Evolutionary conservation across 768 basidiomycete genomes (phyloP).

Genomic region (Lyophyllum atratum): DNA sequence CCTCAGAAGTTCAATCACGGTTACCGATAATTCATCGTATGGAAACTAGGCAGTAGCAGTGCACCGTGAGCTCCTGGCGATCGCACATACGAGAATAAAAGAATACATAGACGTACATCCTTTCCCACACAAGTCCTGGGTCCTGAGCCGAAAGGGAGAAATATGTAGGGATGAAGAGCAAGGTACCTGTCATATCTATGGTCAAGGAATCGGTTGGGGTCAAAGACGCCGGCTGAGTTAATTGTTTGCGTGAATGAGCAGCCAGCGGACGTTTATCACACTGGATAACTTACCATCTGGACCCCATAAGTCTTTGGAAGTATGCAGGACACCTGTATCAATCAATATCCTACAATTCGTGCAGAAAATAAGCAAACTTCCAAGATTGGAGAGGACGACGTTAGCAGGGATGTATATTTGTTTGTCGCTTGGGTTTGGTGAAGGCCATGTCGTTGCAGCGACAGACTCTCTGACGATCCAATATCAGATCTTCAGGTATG

Average conservation of each 20-base stretch:
- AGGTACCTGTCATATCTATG: slow-evolving; percentile 40
- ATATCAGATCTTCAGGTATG: background rate
- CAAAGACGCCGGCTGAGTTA: slow-evolving; percentile 29
- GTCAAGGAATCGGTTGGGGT: slow-evolving; percentile 53
- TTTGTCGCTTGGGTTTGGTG: slow-evolving; percentile 4
- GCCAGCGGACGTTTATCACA: too few relatives aligned
- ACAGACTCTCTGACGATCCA: background rate
- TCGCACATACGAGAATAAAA: background rate
- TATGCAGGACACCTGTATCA: slow-evolving; percentile 17
- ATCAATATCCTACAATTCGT: background rate
- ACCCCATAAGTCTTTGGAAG: slow-evolving; percentile 42
- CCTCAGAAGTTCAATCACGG: slow-evolving; percentile 46
- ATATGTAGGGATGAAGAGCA: slow-evolving; percentile 40
- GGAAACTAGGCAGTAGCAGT: slow-evolving; percentile 38
- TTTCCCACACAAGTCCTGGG: slow-evolving; percentile 2
- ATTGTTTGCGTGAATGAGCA: too few relatives aligned
- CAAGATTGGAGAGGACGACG: background rate
- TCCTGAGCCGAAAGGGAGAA: slow-evolving; percentile 22
- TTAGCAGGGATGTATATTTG: slow-evolving; percentile 14
- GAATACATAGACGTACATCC: background rate
- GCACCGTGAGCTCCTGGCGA: background rate
- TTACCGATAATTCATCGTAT: slow-evolving; percentile 52
- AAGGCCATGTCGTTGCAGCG: slow-evolving; percentile 7
- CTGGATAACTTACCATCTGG: slow-evolving; percentile 32
- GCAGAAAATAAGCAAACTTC: background rate